A percentile compares a stretch with the other conserved stretches of the same genome.
phyloP scores from a whole-genome alignment of 345 rosid genomes.

The Linum trigynum region DNA sequence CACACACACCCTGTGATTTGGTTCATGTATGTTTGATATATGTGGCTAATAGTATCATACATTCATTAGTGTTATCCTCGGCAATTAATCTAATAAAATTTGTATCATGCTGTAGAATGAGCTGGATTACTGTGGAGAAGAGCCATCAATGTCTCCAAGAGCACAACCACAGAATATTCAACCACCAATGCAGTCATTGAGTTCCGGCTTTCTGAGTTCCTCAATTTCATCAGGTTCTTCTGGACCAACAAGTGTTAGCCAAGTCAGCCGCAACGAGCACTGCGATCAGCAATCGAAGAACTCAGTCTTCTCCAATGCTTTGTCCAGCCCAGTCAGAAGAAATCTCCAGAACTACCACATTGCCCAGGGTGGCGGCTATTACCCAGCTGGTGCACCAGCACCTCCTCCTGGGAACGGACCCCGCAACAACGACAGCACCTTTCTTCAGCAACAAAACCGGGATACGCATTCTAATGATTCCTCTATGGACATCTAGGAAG shows the following conservation, averaged over 20 bases:
- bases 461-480: constrained; percentile 68
- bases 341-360: constrained; percentile 69
- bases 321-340: constrained; percentile 63
- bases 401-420: constrained; percentile 30
- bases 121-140: constrained; percentile 42
- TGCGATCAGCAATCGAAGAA: constrained; percentile 66
- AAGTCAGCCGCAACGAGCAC: constrained; percentile 45
- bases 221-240: constrained; percentile 59
- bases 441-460: constrained; percentile 44
- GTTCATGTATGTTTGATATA: background rate
- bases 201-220: constrained; percentile 34
- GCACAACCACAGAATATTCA: constrained; percentile 41
- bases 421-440: constrained; percentile 34
- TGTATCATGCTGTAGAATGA: constrained; percentile 33
- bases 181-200: constrained; percentile 32
- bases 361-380: constrained; percentile 52
- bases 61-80: background rate
- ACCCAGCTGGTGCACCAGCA: constrained; percentile 28
- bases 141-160: constrained; percentile 55
- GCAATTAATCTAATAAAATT: background rate
- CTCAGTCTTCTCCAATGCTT: constrained; percentile 71
- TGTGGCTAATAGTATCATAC: too few relatives aligned
- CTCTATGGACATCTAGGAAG: constrained; percentile 78
- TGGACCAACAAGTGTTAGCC: constrained; percentile 34
- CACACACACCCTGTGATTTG: background rate